phyloP scores from a whole-genome alignment of 2,329 filamentous ascomycete species.

The Cladosporium sp. region DNA sequence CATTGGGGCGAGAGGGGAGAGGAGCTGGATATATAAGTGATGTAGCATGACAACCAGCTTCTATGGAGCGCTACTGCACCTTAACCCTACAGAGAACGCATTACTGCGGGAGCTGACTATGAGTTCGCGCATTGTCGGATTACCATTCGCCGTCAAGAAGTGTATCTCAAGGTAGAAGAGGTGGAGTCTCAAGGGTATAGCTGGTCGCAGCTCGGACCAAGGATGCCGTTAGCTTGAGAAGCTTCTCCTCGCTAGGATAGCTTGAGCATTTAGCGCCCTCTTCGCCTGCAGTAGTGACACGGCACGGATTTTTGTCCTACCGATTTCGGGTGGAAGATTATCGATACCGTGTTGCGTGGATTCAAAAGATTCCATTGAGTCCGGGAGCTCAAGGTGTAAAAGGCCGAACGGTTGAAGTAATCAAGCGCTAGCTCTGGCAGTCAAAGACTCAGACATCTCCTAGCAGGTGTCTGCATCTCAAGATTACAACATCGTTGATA shows the following conservation, averaged over 20 bases:
- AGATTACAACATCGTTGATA: no score
- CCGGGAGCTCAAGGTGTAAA: no score
- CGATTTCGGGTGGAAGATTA: no score
- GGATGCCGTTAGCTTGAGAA: background rate
- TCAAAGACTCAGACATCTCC: no score
- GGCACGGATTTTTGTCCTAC: no score
- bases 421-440: no score
- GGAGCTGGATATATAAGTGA: background rate
- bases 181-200: constrained; percentile 1
- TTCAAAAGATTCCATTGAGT: no score
- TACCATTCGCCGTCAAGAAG: constrained; percentile 1
- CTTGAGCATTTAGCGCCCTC: constrained; percentile 1
- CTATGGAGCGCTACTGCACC: constrained; percentile 8
- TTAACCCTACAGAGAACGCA: constrained; percentile 1
- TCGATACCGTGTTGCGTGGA: no score
- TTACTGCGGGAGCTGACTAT: constrained; percentile 7
- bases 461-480: no score
- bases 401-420: no score
- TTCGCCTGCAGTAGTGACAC: background rate
- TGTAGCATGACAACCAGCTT: background rate
- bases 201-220: constrained; percentile 2
- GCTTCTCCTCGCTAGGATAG: constrained; percentile 9
- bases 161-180: constrained; percentile 4
- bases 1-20: background rate
- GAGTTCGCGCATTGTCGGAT: background rate